Evolutionary conservation across 2,329 filamentous ascomycete genomes (phyloP).

Genomic region (Hymenoscyphus fructigenus): DNA sequence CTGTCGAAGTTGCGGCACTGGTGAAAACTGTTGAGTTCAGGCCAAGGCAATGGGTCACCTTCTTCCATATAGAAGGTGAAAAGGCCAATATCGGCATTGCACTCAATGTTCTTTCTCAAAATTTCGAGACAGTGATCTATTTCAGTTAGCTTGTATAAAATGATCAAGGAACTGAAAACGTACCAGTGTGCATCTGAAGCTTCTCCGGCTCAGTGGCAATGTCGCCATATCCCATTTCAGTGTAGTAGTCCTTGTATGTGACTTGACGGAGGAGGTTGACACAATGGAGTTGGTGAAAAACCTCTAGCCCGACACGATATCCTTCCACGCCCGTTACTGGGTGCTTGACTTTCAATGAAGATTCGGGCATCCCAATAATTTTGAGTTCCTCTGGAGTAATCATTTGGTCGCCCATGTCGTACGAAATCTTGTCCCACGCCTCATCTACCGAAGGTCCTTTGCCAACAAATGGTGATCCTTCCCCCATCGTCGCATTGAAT

Average conservation of each 20-base stretch:
- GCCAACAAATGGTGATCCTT: constrained; percentile 51
- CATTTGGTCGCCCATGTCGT: constrained; percentile 55
- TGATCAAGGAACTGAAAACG: not conserved
- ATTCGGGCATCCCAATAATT: constrained; percentile 50
- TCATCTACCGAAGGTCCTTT: constrained; percentile 55
- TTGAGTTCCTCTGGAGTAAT: constrained; percentile 54
- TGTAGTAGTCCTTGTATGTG: constrained; percentile 51
- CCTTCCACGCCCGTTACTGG: constrained; percentile 55
- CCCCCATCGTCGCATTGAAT: constrained; percentile 48
- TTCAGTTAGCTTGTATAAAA: not conserved
- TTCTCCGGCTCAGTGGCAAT: constrained; percentile 45
- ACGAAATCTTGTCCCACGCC: constrained; percentile 55
- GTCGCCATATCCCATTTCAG: constrained; percentile 46
- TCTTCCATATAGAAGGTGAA: constrained; percentile 52
- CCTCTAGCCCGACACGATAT: constrained; percentile 54
- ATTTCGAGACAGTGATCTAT: constrained; percentile 54
- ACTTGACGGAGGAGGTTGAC: constrained; percentile 43
- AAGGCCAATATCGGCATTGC: constrained; percentile 53
- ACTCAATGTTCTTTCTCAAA: constrained; percentile 53
- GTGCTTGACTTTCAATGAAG: constrained; percentile 55
- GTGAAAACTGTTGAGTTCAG: constrained; percentile 53
- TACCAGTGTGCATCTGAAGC: constrained; percentile 42
- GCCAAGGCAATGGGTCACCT: constrained; percentile 50
- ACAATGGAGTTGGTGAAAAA: constrained; percentile 42
- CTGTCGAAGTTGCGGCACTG: constrained; percentile 54